Conservation (phyloP, 202 grass and related monocot species). For the Bolboschoenoplectus hybrid region DNA sequence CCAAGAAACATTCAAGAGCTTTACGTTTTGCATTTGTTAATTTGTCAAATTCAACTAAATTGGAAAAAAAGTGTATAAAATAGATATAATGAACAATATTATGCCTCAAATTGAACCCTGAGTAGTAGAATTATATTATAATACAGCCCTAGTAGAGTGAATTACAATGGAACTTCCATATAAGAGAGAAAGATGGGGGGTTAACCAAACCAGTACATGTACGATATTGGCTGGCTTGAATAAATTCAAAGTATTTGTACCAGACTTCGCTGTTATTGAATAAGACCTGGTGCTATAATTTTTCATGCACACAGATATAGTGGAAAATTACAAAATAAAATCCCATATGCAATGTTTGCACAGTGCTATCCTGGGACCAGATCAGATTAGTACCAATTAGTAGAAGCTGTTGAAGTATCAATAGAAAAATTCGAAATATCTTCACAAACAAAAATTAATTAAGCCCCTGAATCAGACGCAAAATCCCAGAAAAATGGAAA, state of each 20-base stretch:
- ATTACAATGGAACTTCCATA: background rate
- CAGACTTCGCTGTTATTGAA: no score
- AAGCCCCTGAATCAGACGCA: background rate
- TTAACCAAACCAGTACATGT: no score
- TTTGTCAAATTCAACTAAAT: no score
- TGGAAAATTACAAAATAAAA: no score
- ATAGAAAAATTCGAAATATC: background rate
- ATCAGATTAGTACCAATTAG: background rate
- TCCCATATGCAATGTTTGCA: background rate
- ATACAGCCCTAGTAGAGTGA: background rate
- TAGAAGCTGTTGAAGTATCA: background rate
- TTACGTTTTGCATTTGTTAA: background rate
- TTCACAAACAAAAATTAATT: background rate
- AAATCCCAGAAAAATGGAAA: background rate
- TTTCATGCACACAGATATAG: no score
- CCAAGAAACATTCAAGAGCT: conserved; percentile 24
- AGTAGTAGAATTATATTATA: no score
- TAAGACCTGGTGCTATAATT: background rate
- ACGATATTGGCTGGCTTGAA: no score
- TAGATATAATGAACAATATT: no score
- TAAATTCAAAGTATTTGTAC: background rate
- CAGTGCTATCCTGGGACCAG: background rate
- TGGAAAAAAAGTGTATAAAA: no score
- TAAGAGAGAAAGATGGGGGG: no score
- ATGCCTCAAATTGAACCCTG: no score